Percentiles rank a stretch among this genome's conserved stretches.
Conservation (phyloP, 371 early-diverging fungal genomes). For the Gilbertella persicaria region DNA sequence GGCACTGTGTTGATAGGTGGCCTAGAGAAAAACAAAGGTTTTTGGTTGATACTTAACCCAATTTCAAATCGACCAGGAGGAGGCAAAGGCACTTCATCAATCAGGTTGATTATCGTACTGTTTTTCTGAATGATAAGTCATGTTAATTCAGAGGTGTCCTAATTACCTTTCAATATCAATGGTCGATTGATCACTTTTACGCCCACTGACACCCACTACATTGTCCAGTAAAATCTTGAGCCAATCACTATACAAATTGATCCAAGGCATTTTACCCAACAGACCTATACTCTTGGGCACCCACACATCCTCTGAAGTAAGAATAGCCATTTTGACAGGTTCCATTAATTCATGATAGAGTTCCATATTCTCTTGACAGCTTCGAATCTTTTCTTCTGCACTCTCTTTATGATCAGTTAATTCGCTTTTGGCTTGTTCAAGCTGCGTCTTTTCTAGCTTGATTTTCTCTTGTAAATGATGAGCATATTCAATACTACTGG, state of each 20-base stretch:
- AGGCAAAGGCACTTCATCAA: slow-evolving; percentile 77
- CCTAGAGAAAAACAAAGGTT: slow-evolving; percentile 68
- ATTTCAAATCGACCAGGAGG: slow-evolving; percentile 84
- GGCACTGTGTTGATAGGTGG: slow-evolving; percentile 81
- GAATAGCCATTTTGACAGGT: slow-evolving; percentile 61
- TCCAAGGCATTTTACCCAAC: slow-evolving; percentile 73
- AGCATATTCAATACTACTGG: slow-evolving; percentile 60
- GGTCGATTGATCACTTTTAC: slow-evolving; percentile 36
- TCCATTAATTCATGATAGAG: slow-evolving; percentile 68
- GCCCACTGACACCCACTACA: slow-evolving; percentile 58
- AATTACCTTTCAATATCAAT: slow-evolving; percentile 55
- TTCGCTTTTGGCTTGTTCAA: slow-evolving; percentile 20
- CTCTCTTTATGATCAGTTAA: slow-evolving; percentile 2
- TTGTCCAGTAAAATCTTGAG: slow-evolving; percentile 63
- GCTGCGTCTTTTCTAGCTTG: slow-evolving; percentile 21
- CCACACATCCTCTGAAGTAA: slow-evolving; percentile 64
- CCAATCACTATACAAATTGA: slow-evolving; percentile 80
- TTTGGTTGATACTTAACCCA: slow-evolving; percentile 62
- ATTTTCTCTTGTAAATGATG: slow-evolving; percentile 53
- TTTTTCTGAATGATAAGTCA: too few relatives aligned
- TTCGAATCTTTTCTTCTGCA: slow-evolving; percentile 41
- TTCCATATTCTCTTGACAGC: slow-evolving; percentile 69
- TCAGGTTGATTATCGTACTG: slow-evolving; percentile 65
- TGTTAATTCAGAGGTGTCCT: not conserved
- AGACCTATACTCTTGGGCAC: slow-evolving; percentile 75